Percentiles rank a stretch among this genome's conserved stretches.
These are phyloP conservation scores for Artomyces pyxidatus DNA, from an alignment of 768 basidiomycete genomes.

Conservation along the genomic window DNA sequence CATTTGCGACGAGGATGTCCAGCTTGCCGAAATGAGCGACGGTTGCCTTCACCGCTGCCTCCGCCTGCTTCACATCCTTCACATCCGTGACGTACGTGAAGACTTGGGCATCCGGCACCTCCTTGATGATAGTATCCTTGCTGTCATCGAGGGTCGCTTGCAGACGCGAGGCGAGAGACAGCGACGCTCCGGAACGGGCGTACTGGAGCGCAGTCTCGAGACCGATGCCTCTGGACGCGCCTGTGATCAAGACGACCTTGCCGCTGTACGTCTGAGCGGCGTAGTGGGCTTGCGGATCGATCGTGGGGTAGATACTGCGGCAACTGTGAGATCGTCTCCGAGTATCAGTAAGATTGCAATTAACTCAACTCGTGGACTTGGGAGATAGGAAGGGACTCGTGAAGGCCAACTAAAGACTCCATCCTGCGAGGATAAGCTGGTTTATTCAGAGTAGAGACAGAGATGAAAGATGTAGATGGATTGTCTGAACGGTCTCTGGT, in stretches of 20 bases:
- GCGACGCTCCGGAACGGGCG: slow-evolving; percentile 21
- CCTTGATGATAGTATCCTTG: slow-evolving; percentile 14
- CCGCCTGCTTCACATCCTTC: slow-evolving; percentile 15
- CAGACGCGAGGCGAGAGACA: slow-evolving; percentile 18
- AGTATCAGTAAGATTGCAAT: too few species aligned
- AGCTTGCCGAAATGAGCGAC: slow-evolving; percentile 20
- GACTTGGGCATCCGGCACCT: slow-evolving; percentile 11
- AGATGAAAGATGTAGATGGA: too few species aligned
- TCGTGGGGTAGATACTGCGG: slow-evolving; percentile 19
- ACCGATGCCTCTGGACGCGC: slow-evolving; percentile 23
- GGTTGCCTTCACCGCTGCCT: slow-evolving; percentile 17
- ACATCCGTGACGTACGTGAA: slow-evolving; percentile 20
- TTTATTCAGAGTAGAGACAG: too few species aligned
- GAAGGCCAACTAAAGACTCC: too few species aligned
- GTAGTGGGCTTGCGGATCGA: slow-evolving; percentile 18
- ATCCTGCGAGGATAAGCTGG: too few species aligned
- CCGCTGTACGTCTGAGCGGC: slow-evolving; percentile 13
- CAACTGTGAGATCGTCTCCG: too few species aligned
- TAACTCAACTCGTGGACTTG: too few species aligned
- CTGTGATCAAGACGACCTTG: slow-evolving; percentile 23
- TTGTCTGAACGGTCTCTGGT: too few species aligned
- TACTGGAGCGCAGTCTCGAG: slow-evolving; percentile 18
- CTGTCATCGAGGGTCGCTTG: slow-evolving; percentile 15
- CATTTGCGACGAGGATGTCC: slow-evolving; percentile 24
- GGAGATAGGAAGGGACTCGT: too few species aligned